These are phyloP conservation scores for Agrostemma githago DNA, from an alignment of 148 eudicot species.

Conservation along the genomic window DNA sequence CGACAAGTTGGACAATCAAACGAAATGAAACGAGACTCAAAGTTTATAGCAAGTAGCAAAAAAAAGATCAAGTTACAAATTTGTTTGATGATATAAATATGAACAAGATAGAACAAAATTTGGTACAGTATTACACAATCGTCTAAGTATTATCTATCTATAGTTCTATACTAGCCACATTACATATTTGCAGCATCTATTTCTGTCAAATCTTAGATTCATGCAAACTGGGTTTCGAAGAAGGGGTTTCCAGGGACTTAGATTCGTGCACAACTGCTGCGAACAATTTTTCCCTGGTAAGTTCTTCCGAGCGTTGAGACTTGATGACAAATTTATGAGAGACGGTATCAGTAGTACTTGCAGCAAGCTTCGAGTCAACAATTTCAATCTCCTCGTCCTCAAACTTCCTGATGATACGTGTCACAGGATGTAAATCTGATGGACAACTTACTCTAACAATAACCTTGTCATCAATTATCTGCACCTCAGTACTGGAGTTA, in stretches of 20 bases:
- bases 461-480: constrained; percentile 47
- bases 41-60: background rate
- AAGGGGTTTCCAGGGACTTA: constrained; percentile 28
- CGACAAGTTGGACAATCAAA: no score
- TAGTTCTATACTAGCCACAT: background rate
- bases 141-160: constrained; percentile 27
- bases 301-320: constrained; percentile 49
- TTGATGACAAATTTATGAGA: constrained; percentile 68
- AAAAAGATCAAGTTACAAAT: constrained; percentile 9
- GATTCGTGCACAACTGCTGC: constrained; percentile 46
- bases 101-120: constrained; percentile 31
- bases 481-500: constrained; percentile 40
- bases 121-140: constrained; percentile 4
- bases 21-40: no score
- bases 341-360: constrained; percentile 52
- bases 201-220: constrained; percentile 27
- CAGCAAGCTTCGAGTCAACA: constrained; percentile 54
- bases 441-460: constrained; percentile 57
- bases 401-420: constrained; percentile 53
- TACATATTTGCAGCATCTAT: constrained; percentile 9
- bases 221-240: constrained; percentile 18
- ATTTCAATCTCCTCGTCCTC: constrained; percentile 47
- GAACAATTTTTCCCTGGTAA: constrained; percentile 63
- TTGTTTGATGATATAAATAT: constrained; percentile 18
- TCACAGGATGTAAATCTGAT: constrained; percentile 64